Base-by-base conservation (phyloP, 2,329 filamentous ascomycete species). In the Tolypocladium tundrense region DNA sequence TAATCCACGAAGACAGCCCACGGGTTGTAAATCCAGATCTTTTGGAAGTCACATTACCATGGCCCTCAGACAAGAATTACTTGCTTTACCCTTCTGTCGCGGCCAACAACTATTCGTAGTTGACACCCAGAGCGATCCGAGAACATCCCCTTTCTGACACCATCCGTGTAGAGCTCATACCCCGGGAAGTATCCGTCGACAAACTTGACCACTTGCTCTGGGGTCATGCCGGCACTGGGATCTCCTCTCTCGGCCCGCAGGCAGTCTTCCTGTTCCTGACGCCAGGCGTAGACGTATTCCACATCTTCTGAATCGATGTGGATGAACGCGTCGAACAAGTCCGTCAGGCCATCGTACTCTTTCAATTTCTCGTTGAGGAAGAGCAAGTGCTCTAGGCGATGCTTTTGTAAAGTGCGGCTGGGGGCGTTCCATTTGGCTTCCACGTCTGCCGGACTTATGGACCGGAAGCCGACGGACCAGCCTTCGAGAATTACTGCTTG, bases 401-500 rank as follows among this genome's bases (percentile, higher is more conserved):
- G 78, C 59, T 61, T 71, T 64, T 70, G 74, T 51, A 79, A 77
- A 40, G 70, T 83, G 69, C 69, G 82, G 70, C 69, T 79, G 63
- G 73, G 73, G 56, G 75, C 72, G 70, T 79, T 81, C 67, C 77
- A 75, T 64, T 78, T 78, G 4, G 84, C 69, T 35, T 79, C 77
- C 4, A 83, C 69, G 6, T 80, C 77, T n/a, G 74, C 68, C 0
- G 79, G 71, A 37, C 74, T 65, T 14, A 92, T 71, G 0, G 87
- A 72, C 7, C 86, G 84, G 73, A 96, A 96, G 3, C 91, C 92
- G 14, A 96, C 85, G 70, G 88, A 94, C 92, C 91, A 96, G 21
- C 92, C 91, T 71, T 97, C 91, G 62, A 96, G 86, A 55, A 96
- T 83, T 27, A 96, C 80, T 8, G 93, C 83, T 31, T 81, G 72